A percentile compares a stretch with the other conserved stretches of the same genome.
Evolutionary conservation across 139 green algal genomes (phyloP).

Genomic region (Zygnema circumcarinatum): DNA sequence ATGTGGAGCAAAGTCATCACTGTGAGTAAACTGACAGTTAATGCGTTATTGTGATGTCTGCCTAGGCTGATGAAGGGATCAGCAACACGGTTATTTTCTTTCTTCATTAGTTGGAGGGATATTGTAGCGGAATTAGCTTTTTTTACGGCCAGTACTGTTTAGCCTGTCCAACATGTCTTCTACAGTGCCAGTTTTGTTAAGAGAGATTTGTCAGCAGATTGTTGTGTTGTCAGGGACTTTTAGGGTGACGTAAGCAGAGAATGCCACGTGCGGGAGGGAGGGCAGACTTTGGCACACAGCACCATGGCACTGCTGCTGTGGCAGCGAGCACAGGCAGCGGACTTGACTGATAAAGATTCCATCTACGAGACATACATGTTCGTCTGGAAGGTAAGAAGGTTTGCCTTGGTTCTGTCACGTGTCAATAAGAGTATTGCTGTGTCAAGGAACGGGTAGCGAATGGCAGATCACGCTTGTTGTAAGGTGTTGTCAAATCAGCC

Average conservation of each 20-base stretch:
- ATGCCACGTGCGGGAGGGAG: background rate
- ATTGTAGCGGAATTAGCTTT: background rate
- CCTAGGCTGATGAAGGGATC: too few relatives aligned
- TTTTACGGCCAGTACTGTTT: background rate
- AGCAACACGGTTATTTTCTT: background rate
- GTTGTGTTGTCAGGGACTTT: background rate
- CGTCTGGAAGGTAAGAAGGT: conserved; percentile 62
- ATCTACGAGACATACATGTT: conserved; percentile 61
- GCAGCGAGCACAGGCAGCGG: background rate
- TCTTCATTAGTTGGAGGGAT: background rate
- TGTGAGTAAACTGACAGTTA: conserved; percentile 21
- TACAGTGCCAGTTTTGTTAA: background rate
- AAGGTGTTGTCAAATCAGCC: background rate
- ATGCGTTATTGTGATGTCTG: background rate
- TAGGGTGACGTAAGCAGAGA: background rate
- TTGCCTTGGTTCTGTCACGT: background rate
- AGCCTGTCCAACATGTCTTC: background rate
- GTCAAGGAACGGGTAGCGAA: too few relatives aligned
- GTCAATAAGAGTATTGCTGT: too few relatives aligned
- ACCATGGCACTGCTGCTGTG: conserved; percentile 10
- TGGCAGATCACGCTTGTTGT: background rate
- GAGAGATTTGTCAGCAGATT: background rate
- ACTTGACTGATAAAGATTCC: conserved; percentile 17
- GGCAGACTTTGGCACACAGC: conserved; percentile 6
- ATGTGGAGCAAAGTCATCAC: conserved; percentile 65